Conservation (phyloP, 1,139 yeast genomes). For the Petasospora rhodanensis region DNA sequence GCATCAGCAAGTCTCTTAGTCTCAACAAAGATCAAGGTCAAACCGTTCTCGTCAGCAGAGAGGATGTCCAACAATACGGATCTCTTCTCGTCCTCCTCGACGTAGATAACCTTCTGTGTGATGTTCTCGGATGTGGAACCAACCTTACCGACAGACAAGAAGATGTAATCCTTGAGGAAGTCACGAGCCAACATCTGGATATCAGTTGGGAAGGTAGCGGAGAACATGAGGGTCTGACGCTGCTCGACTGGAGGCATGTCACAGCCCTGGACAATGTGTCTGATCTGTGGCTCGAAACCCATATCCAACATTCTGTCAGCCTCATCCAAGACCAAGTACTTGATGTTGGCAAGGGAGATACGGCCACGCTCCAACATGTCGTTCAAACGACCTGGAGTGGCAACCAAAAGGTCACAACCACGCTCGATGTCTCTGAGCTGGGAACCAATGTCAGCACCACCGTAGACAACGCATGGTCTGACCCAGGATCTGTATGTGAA, state of each 20-base stretch:
- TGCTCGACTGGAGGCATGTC: slow-evolving; percentile 90
- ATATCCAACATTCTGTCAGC: slow-evolving; percentile 99
- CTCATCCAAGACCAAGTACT: slow-evolving; percentile 93
- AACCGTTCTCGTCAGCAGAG: slow-evolving; percentile 61
- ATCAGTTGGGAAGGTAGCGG: slow-evolving; percentile 98
- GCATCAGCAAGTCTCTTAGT: slow-evolving; percentile 98
- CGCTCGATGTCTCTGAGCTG: slow-evolving; percentile 88
- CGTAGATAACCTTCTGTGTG: slow-evolving; percentile 88
- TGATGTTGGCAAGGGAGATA: slow-evolving; percentile 83
- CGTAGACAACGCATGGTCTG: slow-evolving; percentile 92
- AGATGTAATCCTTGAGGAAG: slow-evolving; percentile 91
- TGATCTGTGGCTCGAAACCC: slow-evolving; percentile 99
- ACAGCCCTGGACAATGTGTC: slow-evolving; percentile 96
- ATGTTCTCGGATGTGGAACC: slow-evolving; percentile 98
- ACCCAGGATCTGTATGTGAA: slow-evolving; percentile 99
- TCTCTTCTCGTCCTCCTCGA: slow-evolving; percentile 93
- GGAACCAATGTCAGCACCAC: slow-evolving; percentile 91
- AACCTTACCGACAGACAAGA: slow-evolving; percentile 96
- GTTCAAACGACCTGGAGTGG: slow-evolving; percentile 98
- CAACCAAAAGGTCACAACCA: slow-evolving; percentile 94
- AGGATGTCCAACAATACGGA: slow-evolving; percentile 87
- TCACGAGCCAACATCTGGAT: slow-evolving; percentile 96
- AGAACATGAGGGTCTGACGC: slow-evolving; percentile 97
- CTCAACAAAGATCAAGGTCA: slow-evolving; percentile 93
- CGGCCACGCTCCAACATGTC: slow-evolving; percentile 94